Evolutionary conservation across 208 protist species (phyloP), one percentile per base, ranked within the genome.

Genomic region (Wallacemonas sp.): DNA sequence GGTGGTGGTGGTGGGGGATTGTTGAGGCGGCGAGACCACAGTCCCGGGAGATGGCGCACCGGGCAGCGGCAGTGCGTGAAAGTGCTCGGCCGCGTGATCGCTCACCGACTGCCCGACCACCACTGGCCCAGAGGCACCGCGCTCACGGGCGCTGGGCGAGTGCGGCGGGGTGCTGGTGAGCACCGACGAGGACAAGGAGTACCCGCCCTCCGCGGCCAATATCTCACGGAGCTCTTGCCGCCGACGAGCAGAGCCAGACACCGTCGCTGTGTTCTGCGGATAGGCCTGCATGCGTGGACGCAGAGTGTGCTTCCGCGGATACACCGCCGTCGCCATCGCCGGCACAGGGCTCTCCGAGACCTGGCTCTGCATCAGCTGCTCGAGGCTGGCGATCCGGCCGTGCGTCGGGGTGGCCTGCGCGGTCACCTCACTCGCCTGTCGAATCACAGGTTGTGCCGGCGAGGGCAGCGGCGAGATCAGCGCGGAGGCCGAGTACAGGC

Each of bases 41-140:
- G 44, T 50, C n/a, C 20, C 29, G 3, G 31, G 22, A 44, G 11
- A 59, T 5, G 11, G 26, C 26, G 31, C 52, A 7, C 52, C 32
- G 4, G 31, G 52, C 25, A 59, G 52, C 52, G 52, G 52, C 4
- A 59, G 52, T 12, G 52, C 52, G 52, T 59, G 52, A 25, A 42
- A 55, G 26, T 55, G 26, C 25, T 55, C 48, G 16, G 20, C n/a
- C 18, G 20, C 20, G 44, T 49, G 44, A 5, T 22, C 36, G 36
- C 36, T 41, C 36, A 41, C 36, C 36, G 10, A 41, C 36, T 7
- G 36, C 36, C 7, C 14, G 14, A 7, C 48, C 25, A 31, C 48
- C 3, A 8, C 8, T 26, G 42, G 0, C 42, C 14, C 48, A 32
- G 11, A 11, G 7, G 10, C 25, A 20, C 25, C 52, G 18, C 26